Percentiles rank a stretch among this genome's conserved stretches.
phyloP scores from a whole-genome alignment of 23 red algal species.

The Gracilaria caudata region DNA sequence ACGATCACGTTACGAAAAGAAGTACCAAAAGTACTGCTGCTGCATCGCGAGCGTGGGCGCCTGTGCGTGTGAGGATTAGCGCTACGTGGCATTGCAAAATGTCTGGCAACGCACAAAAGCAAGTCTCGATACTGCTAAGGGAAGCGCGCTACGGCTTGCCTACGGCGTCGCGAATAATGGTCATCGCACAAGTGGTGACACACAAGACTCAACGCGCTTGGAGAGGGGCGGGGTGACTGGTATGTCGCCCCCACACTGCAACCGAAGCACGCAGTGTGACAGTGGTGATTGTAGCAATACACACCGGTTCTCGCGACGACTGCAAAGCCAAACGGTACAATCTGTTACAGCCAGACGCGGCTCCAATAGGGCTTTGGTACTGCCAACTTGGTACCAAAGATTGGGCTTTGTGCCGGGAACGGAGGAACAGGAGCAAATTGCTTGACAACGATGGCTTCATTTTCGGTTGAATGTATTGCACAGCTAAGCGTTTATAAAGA shows the following conservation, averaged over 20 bases:
- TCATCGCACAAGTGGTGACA: not conserved
- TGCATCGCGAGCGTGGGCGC: not conserved
- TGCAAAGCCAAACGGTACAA: not conserved
- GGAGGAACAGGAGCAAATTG: not conserved
- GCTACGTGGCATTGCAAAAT: slow-evolving; percentile 1
- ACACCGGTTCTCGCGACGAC: not conserved
- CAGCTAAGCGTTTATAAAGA: slow-evolving; percentile 22
- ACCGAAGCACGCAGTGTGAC: not conserved
- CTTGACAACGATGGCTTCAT: too few relatives aligned
- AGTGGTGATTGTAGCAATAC: not conserved
- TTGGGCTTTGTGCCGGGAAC: too few relatives aligned
- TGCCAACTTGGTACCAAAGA: too few relatives aligned
- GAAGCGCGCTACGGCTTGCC: not conserved
- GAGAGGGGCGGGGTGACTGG: not conserved
- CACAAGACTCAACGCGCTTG: not conserved
- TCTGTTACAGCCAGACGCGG: too few relatives aligned
- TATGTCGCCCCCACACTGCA: not conserved
- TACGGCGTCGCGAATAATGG: not conserved
- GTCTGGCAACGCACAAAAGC: not conserved
- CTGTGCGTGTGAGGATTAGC: not conserved
- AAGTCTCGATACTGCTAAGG: not conserved
- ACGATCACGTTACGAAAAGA: not conserved
- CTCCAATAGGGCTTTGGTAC: too few relatives aligned
- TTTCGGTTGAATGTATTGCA: not conserved
- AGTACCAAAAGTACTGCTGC: not conserved